Evolutionary conservation across 352 stramenopile genomes (phyloP), one percentile per base, ranked within the genome.

Genomic region (Halophytophthora polymorphica): DNA sequence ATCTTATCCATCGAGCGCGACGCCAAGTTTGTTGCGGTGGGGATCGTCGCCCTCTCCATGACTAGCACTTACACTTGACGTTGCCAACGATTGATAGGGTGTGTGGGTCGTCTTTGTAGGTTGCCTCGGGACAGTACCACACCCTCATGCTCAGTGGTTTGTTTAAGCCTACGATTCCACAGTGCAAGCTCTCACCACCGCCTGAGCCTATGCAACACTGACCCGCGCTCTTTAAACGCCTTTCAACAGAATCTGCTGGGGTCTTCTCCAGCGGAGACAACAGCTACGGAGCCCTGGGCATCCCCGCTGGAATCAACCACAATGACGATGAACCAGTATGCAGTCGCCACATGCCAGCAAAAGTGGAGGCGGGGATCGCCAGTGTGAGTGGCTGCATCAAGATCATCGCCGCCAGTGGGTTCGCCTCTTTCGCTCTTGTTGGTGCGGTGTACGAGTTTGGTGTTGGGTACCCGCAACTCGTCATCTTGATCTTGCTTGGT

Each of bases 251-350:
- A 36, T 89, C 78, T n/a, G 64, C 62, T 17, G 53, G 50, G 5
- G 66, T 89, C 33, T 92, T 92, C 60, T 71, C 71, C 2, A 87
- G 71, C 53, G 82, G 82, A 10, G 82, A 92, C 52, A 90, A 89
- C 43, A 69, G 68, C 12, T 74, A 82, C 39, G 71, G 73, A 5
- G 75, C 80, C 4, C 54, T 91, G 11, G 77, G 76, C 6, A 34
- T 50, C 19, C 12, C 44, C 18, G 15, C 25, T 19, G 22, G 7
- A 8, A 8, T 31, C 17, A 6, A 14, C 17, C 6, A 50, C 36
- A 10, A 55, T 38, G 19, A n/a, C 10, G 13, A 15, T 31, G 38
- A 28, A 1, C 19, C 40, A 10, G 18, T 45, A 17, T 10, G n/a
- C 6, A 48, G 53, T 33, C 43, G 45, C 25, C 50, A 28, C 19